A percentile compares a stretch with the other conserved stretches of the same genome.
Evolutionary conservation across 352 stramenopile genomes (phyloP).

Genomic region (Pythium guiyangense): DNA sequence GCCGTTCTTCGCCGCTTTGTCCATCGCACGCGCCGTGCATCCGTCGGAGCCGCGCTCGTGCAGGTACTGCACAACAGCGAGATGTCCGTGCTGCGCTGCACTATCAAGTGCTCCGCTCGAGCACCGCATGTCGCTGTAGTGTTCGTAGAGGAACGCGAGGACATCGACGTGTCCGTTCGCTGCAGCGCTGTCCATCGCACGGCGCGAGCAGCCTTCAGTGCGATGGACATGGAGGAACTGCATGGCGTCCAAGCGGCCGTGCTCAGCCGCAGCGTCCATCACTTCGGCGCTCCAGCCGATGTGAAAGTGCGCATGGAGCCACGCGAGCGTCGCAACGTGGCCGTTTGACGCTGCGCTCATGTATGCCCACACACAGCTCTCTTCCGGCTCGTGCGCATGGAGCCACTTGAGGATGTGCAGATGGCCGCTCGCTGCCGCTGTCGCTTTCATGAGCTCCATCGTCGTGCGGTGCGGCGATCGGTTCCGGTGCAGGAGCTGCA

Average conservation of each 20-base stretch:
- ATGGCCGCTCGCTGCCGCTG: slow-evolving; percentile 27
- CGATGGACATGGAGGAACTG: neutral
- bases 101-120: neutral
- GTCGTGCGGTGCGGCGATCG: neutral
- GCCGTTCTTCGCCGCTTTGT: too few relatives aligned
- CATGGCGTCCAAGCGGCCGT: neutral
- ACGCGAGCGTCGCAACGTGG: neutral
- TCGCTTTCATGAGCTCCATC: slow-evolving; percentile 1
- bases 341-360: slow-evolving; percentile 1
- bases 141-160: too few relatives aligned
- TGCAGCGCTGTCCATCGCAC: too few relatives aligned
- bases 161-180: too few relatives aligned
- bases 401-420: slow-evolving; percentile 69
- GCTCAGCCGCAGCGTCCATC: slow-evolving; percentile 1
- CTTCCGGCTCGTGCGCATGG: slow-evolving; percentile 28
- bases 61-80: too few relatives aligned
- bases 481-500: slow-evolving; percentile 1
- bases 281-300: neutral
- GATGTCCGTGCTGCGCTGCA: neutral
- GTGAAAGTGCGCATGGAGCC: neutral
- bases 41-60: too few relatives aligned
- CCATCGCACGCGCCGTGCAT: too few relatives aligned
- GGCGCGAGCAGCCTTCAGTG: neutral
- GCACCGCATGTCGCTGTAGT: too few relatives aligned
- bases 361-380: slow-evolving; percentile 3